phyloP scores from a whole-genome alignment of 2,329 filamentous ascomycete genomes.

The Byssoonygena ceratinophila region DNA sequence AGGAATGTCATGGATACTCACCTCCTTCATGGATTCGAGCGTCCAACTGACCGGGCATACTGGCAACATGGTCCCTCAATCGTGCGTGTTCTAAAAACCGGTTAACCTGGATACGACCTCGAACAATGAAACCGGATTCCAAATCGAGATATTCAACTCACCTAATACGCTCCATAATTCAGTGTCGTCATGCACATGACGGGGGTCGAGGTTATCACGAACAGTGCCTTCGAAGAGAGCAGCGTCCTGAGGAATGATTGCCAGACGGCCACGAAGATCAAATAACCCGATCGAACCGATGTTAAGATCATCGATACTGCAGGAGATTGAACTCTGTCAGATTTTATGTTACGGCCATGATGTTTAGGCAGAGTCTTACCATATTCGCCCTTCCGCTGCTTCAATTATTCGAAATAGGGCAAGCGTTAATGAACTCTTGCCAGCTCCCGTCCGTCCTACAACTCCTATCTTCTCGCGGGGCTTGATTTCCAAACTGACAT shows the following conservation, averaged over 20 bases:
- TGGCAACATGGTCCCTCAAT: constrained; percentile 76
- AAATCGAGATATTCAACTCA: constrained; percentile 44
- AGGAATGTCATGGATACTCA: constrained; percentile 41
- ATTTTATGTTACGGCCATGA: constrained; percentile 4
- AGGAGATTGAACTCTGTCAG: constrained; percentile 15
- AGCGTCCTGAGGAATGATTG: constrained; percentile 96
- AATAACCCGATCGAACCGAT: constrained; percentile 82
- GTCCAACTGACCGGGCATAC: constrained; percentile 82
- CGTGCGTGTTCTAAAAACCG: constrained; percentile 65
- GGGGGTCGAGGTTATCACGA: constrained; percentile 89
- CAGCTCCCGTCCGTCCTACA: constrained; percentile 88
- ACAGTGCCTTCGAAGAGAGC: constrained; percentile 89
- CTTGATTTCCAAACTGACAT: constrained; percentile 85
- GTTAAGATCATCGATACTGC: constrained; percentile 73
- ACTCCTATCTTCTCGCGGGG: constrained; percentile 97
- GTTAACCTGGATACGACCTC: not conserved
- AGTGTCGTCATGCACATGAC: constrained; percentile 89
- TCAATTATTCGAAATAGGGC: constrained; percentile 95
- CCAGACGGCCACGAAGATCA: constrained; percentile 76
- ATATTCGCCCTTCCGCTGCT: constrained; percentile 65
- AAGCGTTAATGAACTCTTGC: constrained; percentile 88
- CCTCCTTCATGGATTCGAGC: constrained; percentile 88
- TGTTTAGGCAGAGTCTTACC: constrained; percentile 23
- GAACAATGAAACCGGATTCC: not conserved
- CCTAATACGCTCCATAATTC: constrained; percentile 92